Evolutionary conservation across 1,284 basidiomycete genomes (phyloP), one percentile per base, ranked within the genome.

Genomic region (Xerocomus nothofagi): DNA sequence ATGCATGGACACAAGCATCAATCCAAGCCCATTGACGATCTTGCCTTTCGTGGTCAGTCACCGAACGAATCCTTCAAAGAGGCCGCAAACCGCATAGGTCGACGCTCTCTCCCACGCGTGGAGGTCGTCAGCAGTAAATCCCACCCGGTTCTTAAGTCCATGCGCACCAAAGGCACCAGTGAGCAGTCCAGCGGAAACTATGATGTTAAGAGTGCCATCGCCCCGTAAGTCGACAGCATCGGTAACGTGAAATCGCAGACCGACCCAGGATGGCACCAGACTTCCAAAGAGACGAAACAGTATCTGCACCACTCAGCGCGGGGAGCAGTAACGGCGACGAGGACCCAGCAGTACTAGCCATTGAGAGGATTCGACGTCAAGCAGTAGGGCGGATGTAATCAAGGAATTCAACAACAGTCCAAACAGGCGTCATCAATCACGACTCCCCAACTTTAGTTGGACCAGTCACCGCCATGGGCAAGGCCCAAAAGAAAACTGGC

Each of bases 401-500:
- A 7, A 31, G 37, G 23, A 38, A 37, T 30, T 23, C 27, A 32
- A 43, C 37, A 34, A 31, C 11, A 8, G 24, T 24, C 54, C 55
- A 61, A 60, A 60, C 40, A 63, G n/a, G 40, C 39, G 43, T 47
- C 55, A 60, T 60, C 57, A 62, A 51, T 17, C 17, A 34, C 11
- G 3, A n/a, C 24, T 36, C 17, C 18, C 15, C n/a, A 10, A 29
- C 24, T 27, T 32, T n/a, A 8, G 21, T 15, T 20, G n/a, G n/a
- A n/a, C n/a, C n/a, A n/a, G n/a, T 17, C 36, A 33, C 33, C 10
- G 3, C 47, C 42, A 91, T 91, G 88, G 86, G 80, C 33, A 91
- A 90, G 62, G 76, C 79, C 21, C 86, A 90, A 66, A 92, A 92
- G 73, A 92, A 92, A 77, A 91, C 89, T n/a, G 89, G 89, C 59